Evolutionary conservation across 1,139 yeast species (phyloP).

Genomic region (Hemisphaericaspora subhashii): DNA sequence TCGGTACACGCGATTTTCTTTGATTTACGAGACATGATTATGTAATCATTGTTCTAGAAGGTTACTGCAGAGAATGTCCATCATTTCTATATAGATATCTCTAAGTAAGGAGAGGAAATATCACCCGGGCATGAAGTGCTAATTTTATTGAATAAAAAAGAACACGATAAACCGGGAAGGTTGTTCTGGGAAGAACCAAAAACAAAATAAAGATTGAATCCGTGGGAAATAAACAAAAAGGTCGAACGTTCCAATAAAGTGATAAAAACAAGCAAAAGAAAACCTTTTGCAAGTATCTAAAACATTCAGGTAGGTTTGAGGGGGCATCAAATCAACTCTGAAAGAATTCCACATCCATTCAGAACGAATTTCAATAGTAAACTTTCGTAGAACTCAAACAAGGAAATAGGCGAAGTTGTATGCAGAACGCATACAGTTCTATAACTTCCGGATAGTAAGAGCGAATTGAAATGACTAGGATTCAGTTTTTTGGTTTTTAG

Average conservation of each 20-base stretch:
- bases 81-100: background rate
- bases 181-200: conserved; percentile 44
- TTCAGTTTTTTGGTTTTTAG: conserved; percentile 22
- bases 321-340: conserved; percentile 15
- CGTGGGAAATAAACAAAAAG: conserved; percentile 19
- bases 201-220: conserved; percentile 25
- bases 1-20: no score
- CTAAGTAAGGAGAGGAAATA: conserved; percentile 18
- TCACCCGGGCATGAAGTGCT: conserved; percentile 58
- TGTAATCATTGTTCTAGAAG: no score
- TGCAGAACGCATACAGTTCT: conserved; percentile 5
- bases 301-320: conserved; percentile 12
- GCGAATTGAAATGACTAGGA: conserved; percentile 6
- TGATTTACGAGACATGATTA: no score
- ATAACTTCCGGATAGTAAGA: conserved; percentile 2
- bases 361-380: conserved; percentile 19
- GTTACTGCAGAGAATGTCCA: no score
- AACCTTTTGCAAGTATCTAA: conserved; percentile 17
- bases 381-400: conserved; percentile 2
- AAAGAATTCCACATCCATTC: conserved; percentile 12
- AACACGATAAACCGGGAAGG: conserved; percentile 52
- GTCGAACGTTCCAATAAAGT: conserved; percentile 16
- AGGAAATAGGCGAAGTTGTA: conserved; percentile 8
- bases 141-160: conserved; percentile 35
- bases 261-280: conserved; percentile 14